Evolutionary conservation across 2,329 filamentous ascomycete species (phyloP).

Genomic region (Botryotinia narcissicola): DNA sequence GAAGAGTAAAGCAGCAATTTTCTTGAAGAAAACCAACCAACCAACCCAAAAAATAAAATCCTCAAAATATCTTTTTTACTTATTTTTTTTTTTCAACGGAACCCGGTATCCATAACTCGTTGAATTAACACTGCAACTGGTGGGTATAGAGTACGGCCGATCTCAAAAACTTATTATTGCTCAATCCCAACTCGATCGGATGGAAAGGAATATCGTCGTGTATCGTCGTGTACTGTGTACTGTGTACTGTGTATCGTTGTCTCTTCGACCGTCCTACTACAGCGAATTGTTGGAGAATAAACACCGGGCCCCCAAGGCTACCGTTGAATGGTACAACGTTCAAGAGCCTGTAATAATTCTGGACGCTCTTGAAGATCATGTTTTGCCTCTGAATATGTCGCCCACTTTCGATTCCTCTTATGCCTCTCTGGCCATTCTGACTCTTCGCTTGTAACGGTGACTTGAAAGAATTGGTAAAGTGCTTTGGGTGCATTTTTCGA

Average conservation of each 20-base stretch:
- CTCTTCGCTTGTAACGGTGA: conserved; percentile 81
- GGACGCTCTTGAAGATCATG: conserved; percentile 74
- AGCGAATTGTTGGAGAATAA: conserved; percentile 25
- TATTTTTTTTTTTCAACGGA: conserved; percentile 22
- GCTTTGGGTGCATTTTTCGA: conserved; percentile 61
- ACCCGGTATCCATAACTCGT: conserved; percentile 22
- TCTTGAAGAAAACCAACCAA: conserved; percentile 27
- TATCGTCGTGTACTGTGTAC: conserved; percentile 10
- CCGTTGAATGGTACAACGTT: conserved; percentile 54
- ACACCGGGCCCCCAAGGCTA: conserved; percentile 42
- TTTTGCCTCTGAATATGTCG: conserved; percentile 78
- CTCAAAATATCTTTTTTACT: conserved; percentile 16
- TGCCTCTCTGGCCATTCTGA: conserved; percentile 89
- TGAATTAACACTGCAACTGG: conserved; percentile 11
- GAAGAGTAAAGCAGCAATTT: conserved; percentile 32
- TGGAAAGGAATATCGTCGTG: not conserved
- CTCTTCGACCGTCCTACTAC: conserved; percentile 24
- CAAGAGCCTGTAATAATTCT: conserved; percentile 84
- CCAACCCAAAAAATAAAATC: conserved; percentile 26
- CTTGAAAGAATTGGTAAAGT: conserved; percentile 81
- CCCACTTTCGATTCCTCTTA: conserved; percentile 89
- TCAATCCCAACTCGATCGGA: not conserved
- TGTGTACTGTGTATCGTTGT: not conserved
- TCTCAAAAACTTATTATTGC: not conserved
- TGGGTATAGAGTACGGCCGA: not conserved